A percentile compares a stretch with the other conserved stretches of the same genome.
Conservation (phyloP, 768 basidiomycete species). For the Pisolithus sp. region DNA sequence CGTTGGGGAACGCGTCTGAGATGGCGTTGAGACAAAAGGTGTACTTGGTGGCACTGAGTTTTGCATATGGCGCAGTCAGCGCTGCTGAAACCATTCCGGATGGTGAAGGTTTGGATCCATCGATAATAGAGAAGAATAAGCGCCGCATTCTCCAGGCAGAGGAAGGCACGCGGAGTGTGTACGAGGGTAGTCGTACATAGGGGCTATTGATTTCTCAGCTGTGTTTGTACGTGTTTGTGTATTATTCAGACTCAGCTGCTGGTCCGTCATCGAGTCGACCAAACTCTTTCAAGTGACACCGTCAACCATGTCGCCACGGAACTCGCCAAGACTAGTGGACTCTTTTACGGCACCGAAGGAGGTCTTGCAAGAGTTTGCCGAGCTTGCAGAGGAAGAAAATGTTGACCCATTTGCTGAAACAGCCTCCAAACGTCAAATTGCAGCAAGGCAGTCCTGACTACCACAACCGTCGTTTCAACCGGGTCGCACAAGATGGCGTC, state of each 20-base stretch:
- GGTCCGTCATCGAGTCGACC: neutral
- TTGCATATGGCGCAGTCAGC: slow-evolving; percentile 19
- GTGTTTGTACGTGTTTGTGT: slow-evolving; percentile 17
- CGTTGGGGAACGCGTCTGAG: slow-evolving; percentile 31
- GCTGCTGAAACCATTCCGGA: slow-evolving; percentile 14
- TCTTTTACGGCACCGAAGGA: slow-evolving; percentile 93
- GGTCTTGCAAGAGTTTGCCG: slow-evolving; percentile 87
- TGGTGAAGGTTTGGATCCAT: slow-evolving; percentile 8
- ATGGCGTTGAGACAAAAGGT: slow-evolving; percentile 24
- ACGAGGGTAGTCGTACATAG: no score
- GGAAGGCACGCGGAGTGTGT: no score
- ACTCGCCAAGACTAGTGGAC: slow-evolving; percentile 72
- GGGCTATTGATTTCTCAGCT: no score
- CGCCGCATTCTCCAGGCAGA: slow-evolving; percentile 6
- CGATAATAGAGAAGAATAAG: slow-evolving; percentile 2
- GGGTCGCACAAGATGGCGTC: slow-evolving; percentile 73
- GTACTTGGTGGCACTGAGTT: slow-evolving; percentile 20
- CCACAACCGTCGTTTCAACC: slow-evolving; percentile 84
- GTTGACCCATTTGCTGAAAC: slow-evolving; percentile 90
- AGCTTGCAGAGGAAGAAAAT: slow-evolving; percentile 91
- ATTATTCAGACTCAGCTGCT: slow-evolving; percentile 28
- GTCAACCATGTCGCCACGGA: slow-evolving; percentile 12
- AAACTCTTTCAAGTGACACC: no score
- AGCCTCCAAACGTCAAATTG: slow-evolving; percentile 88
- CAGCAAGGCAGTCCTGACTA: slow-evolving; percentile 91